phyloP scores from a whole-genome alignment of 164 flowering plant genomes.

The Paratinospora sagittata region DNA sequence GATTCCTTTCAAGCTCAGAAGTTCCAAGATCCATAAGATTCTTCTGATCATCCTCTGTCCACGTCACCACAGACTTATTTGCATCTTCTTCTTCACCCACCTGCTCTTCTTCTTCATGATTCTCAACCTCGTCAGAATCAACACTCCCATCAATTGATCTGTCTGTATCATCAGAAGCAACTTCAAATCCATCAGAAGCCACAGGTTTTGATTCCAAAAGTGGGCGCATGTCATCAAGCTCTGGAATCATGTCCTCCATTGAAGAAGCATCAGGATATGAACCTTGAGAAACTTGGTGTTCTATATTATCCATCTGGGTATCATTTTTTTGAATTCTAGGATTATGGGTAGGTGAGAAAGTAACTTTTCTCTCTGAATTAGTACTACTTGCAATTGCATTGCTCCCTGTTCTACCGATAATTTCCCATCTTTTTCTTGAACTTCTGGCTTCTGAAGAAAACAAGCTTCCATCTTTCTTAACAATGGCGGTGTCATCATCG shows the following conservation, averaged over 20 bases:
- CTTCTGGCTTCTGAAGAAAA: conserved; percentile 24
- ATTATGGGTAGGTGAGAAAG: conserved; percentile 6
- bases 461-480: conserved; percentile 31
- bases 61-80: conserved; percentile 34
- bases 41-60: conserved; percentile 94
- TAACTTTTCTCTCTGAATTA: conserved; percentile 3
- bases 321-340: background rate
- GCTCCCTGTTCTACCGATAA: conserved; percentile 17
- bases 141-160: conserved; percentile 31
- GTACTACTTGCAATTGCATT: too few relatives aligned
- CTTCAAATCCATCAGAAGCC: conserved; percentile 36
- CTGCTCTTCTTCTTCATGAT: conserved; percentile 27
- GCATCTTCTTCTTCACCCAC: conserved; percentile 1
- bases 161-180: conserved; percentile 25
- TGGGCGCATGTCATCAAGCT: conserved; percentile 87
- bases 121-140: conserved; percentile 44
- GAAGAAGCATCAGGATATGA: conserved; percentile 87
- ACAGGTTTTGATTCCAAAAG: conserved; percentile 56
- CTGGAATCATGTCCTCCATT: conserved; percentile 65
- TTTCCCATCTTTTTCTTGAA: conserved; percentile 21
- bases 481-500: conserved; percentile 24
- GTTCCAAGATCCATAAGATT: conserved; percentile 77
- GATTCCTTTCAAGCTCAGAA: conserved; percentile 82
- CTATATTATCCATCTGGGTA: background rate
- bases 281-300: conserved; percentile 10